Conservation (phyloP, 495 filamentous ascomycete genomes). For the Monascus purpureus region DNA sequence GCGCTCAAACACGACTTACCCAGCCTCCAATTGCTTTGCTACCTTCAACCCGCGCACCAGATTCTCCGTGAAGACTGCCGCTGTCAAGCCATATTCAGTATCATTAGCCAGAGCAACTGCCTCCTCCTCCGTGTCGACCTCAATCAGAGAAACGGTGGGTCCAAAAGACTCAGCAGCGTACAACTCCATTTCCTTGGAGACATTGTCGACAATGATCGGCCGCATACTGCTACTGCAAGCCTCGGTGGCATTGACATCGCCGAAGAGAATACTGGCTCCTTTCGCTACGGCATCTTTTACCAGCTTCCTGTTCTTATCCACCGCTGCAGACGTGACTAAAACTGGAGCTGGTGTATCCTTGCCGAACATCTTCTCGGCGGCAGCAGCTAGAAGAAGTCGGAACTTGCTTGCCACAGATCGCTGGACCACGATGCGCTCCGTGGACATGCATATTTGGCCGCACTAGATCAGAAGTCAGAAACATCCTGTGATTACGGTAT, state of each 20-base stretch:
- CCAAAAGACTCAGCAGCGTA: conserved; percentile 76
- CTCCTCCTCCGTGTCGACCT: conserved; percentile 34
- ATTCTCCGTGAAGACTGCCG: conserved; percentile 34
- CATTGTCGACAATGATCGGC: conserved; percentile 53
- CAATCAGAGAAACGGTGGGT: conserved; percentile 49
- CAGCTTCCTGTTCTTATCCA: conserved; percentile 54
- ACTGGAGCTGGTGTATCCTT: conserved; percentile 36
- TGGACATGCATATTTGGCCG: conserved; percentile 88
- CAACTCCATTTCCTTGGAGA: conserved; percentile 72
- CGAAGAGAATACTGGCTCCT: conserved; percentile 54
- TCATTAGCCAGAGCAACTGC: conserved; percentile 37
- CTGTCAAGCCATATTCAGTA: conserved; percentile 37
- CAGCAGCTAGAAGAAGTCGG: conserved; percentile 36
- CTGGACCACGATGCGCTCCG: conserved; percentile 78
- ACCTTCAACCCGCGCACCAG: conserved; percentile 33
- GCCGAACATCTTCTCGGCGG: conserved; percentile 33
- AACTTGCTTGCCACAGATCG: conserved; percentile 52
- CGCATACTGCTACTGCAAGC: conserved; percentile 29
- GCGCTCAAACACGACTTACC: conserved; percentile 19
- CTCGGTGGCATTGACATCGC: conserved; percentile 34
- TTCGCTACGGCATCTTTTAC: conserved; percentile 50
- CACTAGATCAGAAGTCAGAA: conserved; percentile 14
- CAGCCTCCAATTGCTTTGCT: conserved; percentile 35
- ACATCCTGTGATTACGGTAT: not conserved
- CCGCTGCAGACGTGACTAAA: conserved; percentile 45